Base-by-base conservation (phyloP, 371 early-diverging fungal species). In the Apophysomyces trapeziformis region DNA sequence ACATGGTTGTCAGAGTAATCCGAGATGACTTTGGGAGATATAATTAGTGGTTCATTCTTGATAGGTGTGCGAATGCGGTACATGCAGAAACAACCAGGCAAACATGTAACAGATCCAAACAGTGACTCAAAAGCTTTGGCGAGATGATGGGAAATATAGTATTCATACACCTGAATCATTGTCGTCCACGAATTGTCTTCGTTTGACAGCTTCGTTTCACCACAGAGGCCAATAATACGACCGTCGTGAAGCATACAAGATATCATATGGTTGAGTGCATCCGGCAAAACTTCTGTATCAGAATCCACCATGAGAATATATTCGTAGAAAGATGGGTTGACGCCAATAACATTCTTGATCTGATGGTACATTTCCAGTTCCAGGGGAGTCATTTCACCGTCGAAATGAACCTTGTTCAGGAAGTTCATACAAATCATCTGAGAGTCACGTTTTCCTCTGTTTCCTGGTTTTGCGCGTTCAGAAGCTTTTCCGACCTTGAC, bases 361-460 rank as follows among this genome's bases (percentile, higher is more conserved):
- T 95, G 96, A 69, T 92, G 92, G 77, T 92, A 97, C 73, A 97
- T 90, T 70, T 96, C 97, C 45, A 92, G 87, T 73, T 97, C 97
- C 66, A 96, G 82, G n/a, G 96, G 94, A 7, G 93, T 89, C 92
- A 97, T 91, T 63, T 95, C 88, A 45, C 83, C 72, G 69, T 96
- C 92, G 80, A 95, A 97, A 76, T 98, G 96, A 9, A 99, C 94
- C 78, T 95, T 95, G 82, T 94, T 94, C 74, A 99, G 91, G 87
- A 99, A 99, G 60, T 93, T 87, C 99, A 99, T 99, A 70, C 95
- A 89, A 61, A 99, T 90, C 79, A 99, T 90, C 85, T 99, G 99
- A 37, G 98, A 96, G 85, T 99, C 99, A 72, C 99, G 93, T 86
- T 99, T 99, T 70, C 99, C 99, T 50, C 99, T 86, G 77, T 99